Base-by-base conservation (phyloP, 1,139 yeast species). In the Magnusiomyces clavatus region DNA sequence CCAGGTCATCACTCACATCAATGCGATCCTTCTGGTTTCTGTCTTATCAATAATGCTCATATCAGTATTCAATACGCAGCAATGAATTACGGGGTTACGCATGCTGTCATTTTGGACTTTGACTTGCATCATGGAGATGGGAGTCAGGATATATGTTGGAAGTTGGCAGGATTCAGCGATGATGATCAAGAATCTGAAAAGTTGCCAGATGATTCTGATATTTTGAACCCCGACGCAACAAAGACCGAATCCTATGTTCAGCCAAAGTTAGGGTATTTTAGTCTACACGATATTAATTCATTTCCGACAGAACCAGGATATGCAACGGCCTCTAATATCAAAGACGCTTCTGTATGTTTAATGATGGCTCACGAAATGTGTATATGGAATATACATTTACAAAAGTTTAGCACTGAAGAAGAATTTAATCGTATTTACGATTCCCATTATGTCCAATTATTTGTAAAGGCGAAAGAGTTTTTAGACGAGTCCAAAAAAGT, bases 81-180 rank as follows among this genome's bases (percentile, higher is more conserved):
- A 55, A 78, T 74, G 50, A 68, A 72, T 13, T 78, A 84, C 61
- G 81, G 75, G 2, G 81, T 87, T 1, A 82, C 92, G 0, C 95
- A 87, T 67, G 89, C 89, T 16, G 92, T 85, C 1, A 83, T 87
- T 31, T 70, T 87, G 39, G 96, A 87, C 65, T 83, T 87, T 57
- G 96, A 87, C 66, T 73, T 87, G 49, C 96, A 87, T 63, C 96
- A 87, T 63, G 96, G 96, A n/a, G 96, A 87, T 66, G 96, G 96
- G 4, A 79, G 87, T 5, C 96, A 87, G 62, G 95, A 86, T 66
- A 83, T 87, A 31, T 82, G 94, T 60, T 86, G 92, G 90, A 83
- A 82, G 60, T 73, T 86, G 58, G 86, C 87, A 0, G 86, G 87
- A 0, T 76, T 80, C 58, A 80, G 78, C 53, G 74, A 73, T 58